Conservation (phyloP, 2,329 filamentous ascomycete genomes). For the Pseudogymnoascus sp. region DNA sequence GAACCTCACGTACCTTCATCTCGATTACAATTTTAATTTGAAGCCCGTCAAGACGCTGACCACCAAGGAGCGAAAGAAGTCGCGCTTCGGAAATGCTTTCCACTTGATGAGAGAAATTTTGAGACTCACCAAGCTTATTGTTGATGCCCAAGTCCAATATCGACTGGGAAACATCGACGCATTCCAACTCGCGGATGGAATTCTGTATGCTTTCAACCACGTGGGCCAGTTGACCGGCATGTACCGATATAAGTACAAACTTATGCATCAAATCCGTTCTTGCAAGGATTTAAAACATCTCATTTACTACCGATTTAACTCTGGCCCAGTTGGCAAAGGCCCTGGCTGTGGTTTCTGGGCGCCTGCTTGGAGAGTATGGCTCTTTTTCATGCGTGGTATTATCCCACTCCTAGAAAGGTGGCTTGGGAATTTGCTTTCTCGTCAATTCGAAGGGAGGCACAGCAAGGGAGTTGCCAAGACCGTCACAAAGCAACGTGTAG, state of each 20-base stretch:
- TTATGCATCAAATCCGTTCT: conserved; percentile 98
- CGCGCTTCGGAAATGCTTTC: conserved; percentile 96
- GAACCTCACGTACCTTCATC: conserved; percentile 94
- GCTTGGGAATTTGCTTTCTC: conserved; percentile 91
- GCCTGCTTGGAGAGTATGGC: conserved; percentile 95
- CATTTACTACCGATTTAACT: conserved; percentile 98
- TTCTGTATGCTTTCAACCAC: conserved; percentile 98
- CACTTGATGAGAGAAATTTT: conserved; percentile 98
- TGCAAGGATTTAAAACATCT: conserved; percentile 99
- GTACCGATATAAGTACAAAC: conserved; percentile 99
- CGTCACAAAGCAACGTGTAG: conserved; percentile 96
- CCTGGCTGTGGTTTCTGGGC: conserved; percentile 99
- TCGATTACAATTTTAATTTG: conserved; percentile 99
- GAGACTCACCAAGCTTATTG: conserved; percentile 90
- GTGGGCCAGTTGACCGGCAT: conserved; percentile 97
- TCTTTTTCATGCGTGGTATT: conserved; percentile 98
- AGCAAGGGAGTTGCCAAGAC: conserved; percentile 99
- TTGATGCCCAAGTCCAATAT: conserved; percentile 97
- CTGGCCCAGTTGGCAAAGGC: conserved; percentile 90
- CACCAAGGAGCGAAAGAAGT: conserved; percentile 99
- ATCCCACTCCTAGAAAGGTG: conserved; percentile 94
- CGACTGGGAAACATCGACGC: conserved; percentile 96
- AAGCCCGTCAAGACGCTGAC: conserved; percentile 98
- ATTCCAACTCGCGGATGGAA: conserved; percentile 96
- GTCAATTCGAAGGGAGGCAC: conserved; percentile 96